Evolutionary conservation across 2,329 filamentous ascomycete species (phyloP).

Genomic region (Leptodontidium sp.): DNA sequence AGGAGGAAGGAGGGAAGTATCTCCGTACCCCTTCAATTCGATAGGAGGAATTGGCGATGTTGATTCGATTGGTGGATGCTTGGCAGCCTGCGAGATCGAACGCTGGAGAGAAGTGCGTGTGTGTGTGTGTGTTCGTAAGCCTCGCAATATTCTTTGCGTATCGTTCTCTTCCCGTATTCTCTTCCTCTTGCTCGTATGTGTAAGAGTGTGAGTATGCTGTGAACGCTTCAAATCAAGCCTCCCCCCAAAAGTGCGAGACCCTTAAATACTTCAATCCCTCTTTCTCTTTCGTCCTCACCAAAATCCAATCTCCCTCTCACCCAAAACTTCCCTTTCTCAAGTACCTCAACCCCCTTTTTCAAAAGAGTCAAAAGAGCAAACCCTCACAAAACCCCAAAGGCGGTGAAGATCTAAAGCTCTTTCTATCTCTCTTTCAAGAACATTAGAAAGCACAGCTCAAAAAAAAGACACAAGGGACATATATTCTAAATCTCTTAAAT

Average conservation of each 20-base stretch:
- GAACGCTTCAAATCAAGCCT: neutral
- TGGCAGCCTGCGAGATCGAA: neutral
- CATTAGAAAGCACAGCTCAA: too few relatives aligned
- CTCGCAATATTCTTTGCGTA: neutral
- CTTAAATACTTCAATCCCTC: slow-evolving; percentile 17
- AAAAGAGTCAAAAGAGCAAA: neutral
- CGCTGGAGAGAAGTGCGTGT: neutral
- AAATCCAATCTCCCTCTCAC: neutral
- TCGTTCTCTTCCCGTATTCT: neutral
- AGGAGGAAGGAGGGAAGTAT: neutral
- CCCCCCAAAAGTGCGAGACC: slow-evolving; percentile 17
- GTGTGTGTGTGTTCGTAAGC: neutral
- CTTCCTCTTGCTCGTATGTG: too few relatives aligned
- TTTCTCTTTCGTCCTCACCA: neutral
- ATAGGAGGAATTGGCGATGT: neutral
- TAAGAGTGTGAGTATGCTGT: neutral
- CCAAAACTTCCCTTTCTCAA: too few relatives aligned
- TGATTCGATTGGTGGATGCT: slow-evolving; percentile 7
- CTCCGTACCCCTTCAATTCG: neutral
- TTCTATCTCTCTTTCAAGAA: too few relatives aligned
- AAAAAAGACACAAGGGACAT: too few relatives aligned
- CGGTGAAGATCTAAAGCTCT: neutral
- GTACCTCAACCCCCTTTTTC: neutral
- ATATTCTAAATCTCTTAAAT: neutral
- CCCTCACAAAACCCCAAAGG: neutral